Conservation (phyloP, 179 eudicot genomes). For the Corrigiola litoralis region DNA sequence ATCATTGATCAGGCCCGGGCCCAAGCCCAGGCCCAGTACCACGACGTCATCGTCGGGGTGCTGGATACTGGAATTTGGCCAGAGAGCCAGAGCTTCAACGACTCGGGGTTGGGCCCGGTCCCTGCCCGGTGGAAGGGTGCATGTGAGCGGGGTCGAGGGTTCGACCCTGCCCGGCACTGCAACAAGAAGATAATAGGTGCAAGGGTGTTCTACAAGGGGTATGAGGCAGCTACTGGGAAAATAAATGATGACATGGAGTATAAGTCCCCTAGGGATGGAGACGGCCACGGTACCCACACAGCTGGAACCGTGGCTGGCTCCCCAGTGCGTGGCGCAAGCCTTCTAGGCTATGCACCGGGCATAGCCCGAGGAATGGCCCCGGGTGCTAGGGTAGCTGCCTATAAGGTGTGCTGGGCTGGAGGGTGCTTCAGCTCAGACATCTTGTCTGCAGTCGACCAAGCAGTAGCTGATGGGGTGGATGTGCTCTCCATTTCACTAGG, state of each 20-base stretch:
- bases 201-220: conserved; percentile 61
- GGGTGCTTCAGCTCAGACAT: conserved; percentile 96
- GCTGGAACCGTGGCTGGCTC: conserved; percentile 81
- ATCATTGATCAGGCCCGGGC: conserved; percentile 4
- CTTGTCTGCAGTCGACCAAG: conserved; percentile 68
- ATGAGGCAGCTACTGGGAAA: conserved; percentile 69
- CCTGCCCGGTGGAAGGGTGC: conserved; percentile 71
- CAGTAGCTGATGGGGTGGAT: conserved; percentile 72
- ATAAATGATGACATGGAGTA: conserved; percentile 58
- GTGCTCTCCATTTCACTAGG: conserved; percentile 81
- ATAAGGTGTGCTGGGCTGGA: conserved; percentile 89
- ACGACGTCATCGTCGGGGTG: conserved; percentile 77
- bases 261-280: conserved; percentile 75
- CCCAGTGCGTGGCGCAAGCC: conserved; percentile 60
- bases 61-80: conserved; percentile 95
- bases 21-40: conserved; percentile 22
- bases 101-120: conserved; percentile 40
- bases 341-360: conserved; percentile 72
- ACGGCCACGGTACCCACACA: conserved; percentile 88
- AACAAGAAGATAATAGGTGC: conserved; percentile 74
- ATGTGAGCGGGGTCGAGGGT: conserved; percentile 63
- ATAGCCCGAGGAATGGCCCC: conserved; percentile 86
- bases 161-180: conserved; percentile 50
- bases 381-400: conserved; percentile 68
- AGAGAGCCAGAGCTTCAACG: conserved; percentile 83